These are phyloP conservation scores for Arachis hypogaea DNA, from an alignment of 306 rosid genomes.

Conservation along the genomic window DNA sequence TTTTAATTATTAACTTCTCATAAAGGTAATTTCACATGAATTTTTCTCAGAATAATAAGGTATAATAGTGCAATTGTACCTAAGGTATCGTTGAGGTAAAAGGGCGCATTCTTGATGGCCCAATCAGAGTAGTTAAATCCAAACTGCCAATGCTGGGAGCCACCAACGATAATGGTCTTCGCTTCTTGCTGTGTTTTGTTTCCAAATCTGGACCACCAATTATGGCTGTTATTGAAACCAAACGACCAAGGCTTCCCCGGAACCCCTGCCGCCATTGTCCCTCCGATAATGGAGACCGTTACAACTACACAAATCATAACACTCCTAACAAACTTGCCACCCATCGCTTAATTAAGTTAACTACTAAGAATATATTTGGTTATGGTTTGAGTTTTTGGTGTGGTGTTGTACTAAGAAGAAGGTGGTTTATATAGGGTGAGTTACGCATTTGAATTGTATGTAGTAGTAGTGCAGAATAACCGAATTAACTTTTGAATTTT, in stretches of 20 bases:
- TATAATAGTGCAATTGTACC: slow-evolving; percentile 37
- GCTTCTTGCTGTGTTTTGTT: slow-evolving; percentile 39
- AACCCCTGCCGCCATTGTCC: neutral
- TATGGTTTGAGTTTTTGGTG: neutral
- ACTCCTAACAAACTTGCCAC: slow-evolving; percentile 21
- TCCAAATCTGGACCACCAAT: slow-evolving; percentile 48
- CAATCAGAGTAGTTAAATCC: slow-evolving; percentile 60
- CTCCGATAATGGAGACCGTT: slow-evolving; percentile 39
- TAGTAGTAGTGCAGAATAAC: slow-evolving; percentile 46
- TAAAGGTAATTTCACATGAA: no score
- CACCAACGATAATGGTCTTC: slow-evolving; percentile 56
- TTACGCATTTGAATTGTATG: neutral
- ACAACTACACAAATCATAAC: slow-evolving; percentile 16
- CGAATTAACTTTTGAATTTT: slow-evolving; percentile 35
- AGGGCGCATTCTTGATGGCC: slow-evolving; percentile 57
- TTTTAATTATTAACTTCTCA: no score
- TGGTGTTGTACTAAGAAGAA: slow-evolving; percentile 4
- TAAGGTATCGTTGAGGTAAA: slow-evolving; percentile 63
- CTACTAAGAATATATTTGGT: neutral
- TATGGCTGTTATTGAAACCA: slow-evolving; percentile 42
- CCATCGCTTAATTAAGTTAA: slow-evolving; percentile 30
- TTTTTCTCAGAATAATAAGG: no score
- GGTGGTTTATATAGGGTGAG: slow-evolving; percentile 32
- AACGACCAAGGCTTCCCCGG: slow-evolving; percentile 50
- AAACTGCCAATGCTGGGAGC: slow-evolving; percentile 57